A percentile compares a stretch with the other conserved stretches of the same genome.
Evolutionary conservation across 1,284 basidiomycete genomes (phyloP).

Genomic region (Porodaedalea pini): DNA sequence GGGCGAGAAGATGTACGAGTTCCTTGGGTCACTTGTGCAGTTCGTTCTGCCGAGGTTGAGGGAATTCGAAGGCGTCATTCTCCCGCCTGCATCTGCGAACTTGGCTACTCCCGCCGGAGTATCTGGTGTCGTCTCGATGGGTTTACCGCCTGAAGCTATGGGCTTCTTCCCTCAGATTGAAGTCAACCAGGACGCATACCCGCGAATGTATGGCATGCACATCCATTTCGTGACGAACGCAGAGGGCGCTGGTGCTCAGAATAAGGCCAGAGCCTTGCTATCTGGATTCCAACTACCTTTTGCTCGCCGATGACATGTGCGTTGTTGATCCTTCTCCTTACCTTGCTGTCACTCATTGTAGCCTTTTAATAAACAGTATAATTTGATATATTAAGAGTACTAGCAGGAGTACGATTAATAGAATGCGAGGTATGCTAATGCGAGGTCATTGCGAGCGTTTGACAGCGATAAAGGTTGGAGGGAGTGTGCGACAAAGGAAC

Average conservation of each 20-base stretch:
- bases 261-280: slow-evolving; percentile 77
- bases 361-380: slow-evolving; percentile 2
- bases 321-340: not conserved
- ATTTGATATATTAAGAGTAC: slow-evolving; percentile 7
- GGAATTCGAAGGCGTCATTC: slow-evolving; percentile 81
- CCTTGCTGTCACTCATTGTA: not conserved
- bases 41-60: slow-evolving; percentile 93
- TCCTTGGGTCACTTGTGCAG: slow-evolving; percentile 84
- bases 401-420: slow-evolving; percentile 7
- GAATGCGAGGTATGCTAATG: slow-evolving; percentile 4
- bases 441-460: slow-evolving; percentile 1
- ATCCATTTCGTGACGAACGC: slow-evolving; percentile 89
- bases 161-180: slow-evolving; percentile 93
- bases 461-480: not conserved
- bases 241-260: slow-evolving; percentile 79
- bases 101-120: slow-evolving; percentile 72
- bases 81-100: slow-evolving; percentile 63
- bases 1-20: slow-evolving; percentile 92
- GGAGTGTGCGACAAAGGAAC: slow-evolving; percentile 1
- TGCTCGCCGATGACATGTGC: slow-evolving; percentile 19
- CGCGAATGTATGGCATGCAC: slow-evolving; percentile 82
- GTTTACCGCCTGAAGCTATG: slow-evolving; percentile 82
- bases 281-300: slow-evolving; percentile 92
- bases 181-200: slow-evolving; percentile 87
- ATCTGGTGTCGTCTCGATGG: slow-evolving; percentile 86